Conservation (phyloP, 2,329 filamentous ascomycete genomes). For the Fusarium coicis region DNA sequence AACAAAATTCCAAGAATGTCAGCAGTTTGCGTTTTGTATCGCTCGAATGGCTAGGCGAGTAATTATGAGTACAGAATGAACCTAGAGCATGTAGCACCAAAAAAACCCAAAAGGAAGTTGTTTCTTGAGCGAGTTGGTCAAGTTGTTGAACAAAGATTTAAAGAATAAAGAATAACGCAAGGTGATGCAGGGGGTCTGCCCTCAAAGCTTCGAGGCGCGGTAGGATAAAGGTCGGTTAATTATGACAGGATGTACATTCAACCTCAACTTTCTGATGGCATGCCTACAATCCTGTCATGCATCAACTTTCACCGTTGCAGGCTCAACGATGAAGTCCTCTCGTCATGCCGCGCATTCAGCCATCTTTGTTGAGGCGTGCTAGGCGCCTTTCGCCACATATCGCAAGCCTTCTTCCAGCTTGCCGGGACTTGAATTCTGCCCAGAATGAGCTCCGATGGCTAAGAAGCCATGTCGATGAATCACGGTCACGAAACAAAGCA, state of each 20-base stretch:
- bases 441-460: constrained; percentile 80
- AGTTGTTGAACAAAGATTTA: constrained; percentile 19
- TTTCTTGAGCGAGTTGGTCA: background rate
- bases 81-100: background rate
- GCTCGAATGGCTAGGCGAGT: background rate
- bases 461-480: constrained; percentile 63
- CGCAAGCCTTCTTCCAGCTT: constrained; percentile 70
- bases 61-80: background rate
- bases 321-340: constrained; percentile 19
- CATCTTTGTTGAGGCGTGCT: constrained; percentile 66
- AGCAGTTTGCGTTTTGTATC: background rate
- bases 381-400: constrained; percentile 65
- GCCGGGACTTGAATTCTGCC: constrained; percentile 71
- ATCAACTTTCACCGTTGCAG: constrained; percentile 2
- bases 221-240: constrained; percentile 48
- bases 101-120: constrained; percentile 5
- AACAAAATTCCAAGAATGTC: constrained; percentile 10
- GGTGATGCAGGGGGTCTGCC: constrained; percentile 18
- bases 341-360: constrained; percentile 72
- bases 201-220: constrained; percentile 20
- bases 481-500: constrained; percentile 15
- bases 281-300: background rate
- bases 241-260: background rate
- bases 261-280: background rate
- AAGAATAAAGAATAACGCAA: constrained; percentile 32